A percentile compares a stretch with the other conserved stretches of the same genome.
These are phyloP conservation scores for Sarcodon sp. DNA, from an alignment of 768 basidiomycete species.

Conservation along the genomic window DNA sequence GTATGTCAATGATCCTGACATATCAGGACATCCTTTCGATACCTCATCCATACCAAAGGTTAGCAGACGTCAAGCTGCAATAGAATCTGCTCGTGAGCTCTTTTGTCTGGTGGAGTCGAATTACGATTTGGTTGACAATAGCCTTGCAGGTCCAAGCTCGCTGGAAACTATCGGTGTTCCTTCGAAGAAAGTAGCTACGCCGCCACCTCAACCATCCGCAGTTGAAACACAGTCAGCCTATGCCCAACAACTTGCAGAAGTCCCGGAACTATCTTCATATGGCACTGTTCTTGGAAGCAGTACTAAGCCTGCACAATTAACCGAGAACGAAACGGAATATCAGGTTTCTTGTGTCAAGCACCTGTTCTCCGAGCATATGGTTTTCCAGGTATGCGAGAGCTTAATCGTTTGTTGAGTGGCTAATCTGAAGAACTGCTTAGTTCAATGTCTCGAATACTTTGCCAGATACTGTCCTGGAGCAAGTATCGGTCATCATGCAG, in stretches of 20 bases:
- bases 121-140: background rate
- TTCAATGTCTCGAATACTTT: slow-evolving; percentile 98
- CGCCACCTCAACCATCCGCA: slow-evolving; percentile 59
- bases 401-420: background rate
- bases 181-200: slow-evolving; percentile 41
- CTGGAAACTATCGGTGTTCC: slow-evolving; percentile 78
- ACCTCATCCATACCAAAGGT: slow-evolving; percentile 81
- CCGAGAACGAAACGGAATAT: slow-evolving; percentile 96
- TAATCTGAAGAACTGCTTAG: slow-evolving; percentile 23
- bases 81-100: slow-evolving; percentile 72
- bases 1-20: slow-evolving; percentile 77
- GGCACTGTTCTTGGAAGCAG: slow-evolving; percentile 85
- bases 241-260: slow-evolving; percentile 69
- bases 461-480: slow-evolving; percentile 88
- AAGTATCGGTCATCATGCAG: slow-evolving; percentile 89
- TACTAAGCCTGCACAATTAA: slow-evolving; percentile 65
- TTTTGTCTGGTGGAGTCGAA: background rate
- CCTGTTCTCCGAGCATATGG: slow-evolving; percentile 87
- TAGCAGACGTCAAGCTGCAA: slow-evolving; percentile 83
- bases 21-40: slow-evolving; percentile 70
- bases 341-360: slow-evolving; percentile 96
- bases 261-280: slow-evolving; percentile 78
- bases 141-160: slow-evolving; percentile 57
- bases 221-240: slow-evolving; percentile 86
- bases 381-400: slow-evolving; percentile 71